Percentiles rank a stretch among this genome's conserved stretches.
phyloP scores from a whole-genome alignment of 176 grass and related monocot genomes.

The Panicum miliaceum region DNA sequence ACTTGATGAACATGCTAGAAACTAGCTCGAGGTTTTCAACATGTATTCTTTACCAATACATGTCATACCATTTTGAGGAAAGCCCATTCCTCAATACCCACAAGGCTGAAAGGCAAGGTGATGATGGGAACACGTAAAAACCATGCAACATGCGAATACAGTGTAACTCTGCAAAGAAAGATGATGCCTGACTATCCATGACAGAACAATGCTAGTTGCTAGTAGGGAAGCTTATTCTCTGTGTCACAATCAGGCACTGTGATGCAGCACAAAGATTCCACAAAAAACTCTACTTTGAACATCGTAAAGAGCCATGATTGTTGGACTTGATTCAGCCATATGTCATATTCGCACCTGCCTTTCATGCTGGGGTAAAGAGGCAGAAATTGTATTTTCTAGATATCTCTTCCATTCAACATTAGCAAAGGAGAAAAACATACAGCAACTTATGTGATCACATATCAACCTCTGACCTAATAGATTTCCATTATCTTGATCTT shows the following conservation, averaged over 20 bases:
- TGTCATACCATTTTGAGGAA: slow-evolving; percentile 15
- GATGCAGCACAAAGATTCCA: background rate
- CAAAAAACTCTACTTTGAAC: background rate
- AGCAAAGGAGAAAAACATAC: background rate
- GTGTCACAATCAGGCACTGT: background rate
- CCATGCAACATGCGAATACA: background rate
- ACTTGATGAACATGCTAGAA: background rate
- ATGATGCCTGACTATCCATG: background rate
- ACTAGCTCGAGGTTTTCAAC: background rate
- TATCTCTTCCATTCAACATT: background rate
- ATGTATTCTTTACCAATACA: background rate
- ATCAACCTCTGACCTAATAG: background rate
- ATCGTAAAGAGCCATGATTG: background rate
- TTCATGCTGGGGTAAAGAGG: background rate
- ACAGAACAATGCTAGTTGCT: background rate
- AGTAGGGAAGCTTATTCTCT: background rate
- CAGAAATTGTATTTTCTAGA: background rate
- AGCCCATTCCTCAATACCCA: slow-evolving; percentile 9
- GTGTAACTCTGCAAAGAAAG: background rate
- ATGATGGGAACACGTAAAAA: background rate
- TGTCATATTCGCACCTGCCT: background rate
- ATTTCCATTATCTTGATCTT: background rate
- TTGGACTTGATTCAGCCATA: background rate
- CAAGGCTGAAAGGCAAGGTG: background rate
- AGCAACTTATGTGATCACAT: background rate